Evolutionary conservation across 805 yeast species (phyloP), one percentile per base, ranked within the genome.

Genomic region (Suhomyces pyralidae): DNA sequence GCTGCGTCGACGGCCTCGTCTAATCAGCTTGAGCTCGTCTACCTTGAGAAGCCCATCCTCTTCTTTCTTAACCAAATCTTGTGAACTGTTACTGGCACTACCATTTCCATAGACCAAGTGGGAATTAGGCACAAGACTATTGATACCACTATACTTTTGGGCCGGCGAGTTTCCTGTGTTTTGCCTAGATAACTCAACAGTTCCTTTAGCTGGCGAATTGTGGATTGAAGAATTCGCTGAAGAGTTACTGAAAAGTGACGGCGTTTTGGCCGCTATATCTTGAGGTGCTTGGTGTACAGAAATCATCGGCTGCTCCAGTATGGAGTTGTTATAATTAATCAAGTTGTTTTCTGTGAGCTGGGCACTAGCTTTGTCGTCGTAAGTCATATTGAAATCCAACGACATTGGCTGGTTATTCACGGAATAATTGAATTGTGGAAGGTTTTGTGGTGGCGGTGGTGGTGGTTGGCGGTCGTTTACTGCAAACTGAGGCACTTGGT

Each of bases 161-260:
- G 43, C 34, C n/a, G 34, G 26, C 15, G 40, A 24, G 25, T 48
- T 55, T 14, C 60, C 49, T 25, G 50, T 52, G 55, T 52, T 44
- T 48, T 51, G 53, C 52, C 49, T 50, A 53, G 61, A 47, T 26
- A 51, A 32, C 32, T 66, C 61, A 63, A 65, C 24, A 1, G 45
- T 5, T 8, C 19, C 45, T 8, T 10, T 32, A 51, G 55, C 73
- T 61, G 76, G 76, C 0, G 80, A 66, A 43, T 76, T 70, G 46
- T 52, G 54, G 17, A 52, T 54, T 0, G 69, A 64, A 1, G 74
- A 69, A 55, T 67, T 69, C 30, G 67, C 70, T 20, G 74, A 69
- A 1, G 86, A 79, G 53, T 79, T 76, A 47, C 82, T 76, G 63
- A 83, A 83, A 14, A 83, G 64, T 0, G 86, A 82, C 0, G 86